Evolutionary conservation across 2,329 filamentous ascomycete genomes (phyloP), one percentile per base, ranked within the genome.

Genomic region (Fulvia fulva): DNA sequence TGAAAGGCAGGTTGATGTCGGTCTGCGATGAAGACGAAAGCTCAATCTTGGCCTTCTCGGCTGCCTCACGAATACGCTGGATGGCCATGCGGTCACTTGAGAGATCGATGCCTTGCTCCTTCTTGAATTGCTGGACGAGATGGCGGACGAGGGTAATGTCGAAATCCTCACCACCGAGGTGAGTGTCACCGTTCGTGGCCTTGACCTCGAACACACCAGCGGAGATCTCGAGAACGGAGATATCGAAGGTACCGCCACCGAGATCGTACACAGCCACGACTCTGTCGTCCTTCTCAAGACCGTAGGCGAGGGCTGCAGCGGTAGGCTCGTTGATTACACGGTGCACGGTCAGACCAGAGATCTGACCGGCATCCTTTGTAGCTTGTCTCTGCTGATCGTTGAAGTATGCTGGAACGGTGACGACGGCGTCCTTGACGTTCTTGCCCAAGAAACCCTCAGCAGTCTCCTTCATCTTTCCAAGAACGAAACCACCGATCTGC

Each of bases 381-480:
- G 91, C 91, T 80, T 97, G 93, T 80, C 92, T 90, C 81, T 97
- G 92, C 61, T 90, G 92, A 79, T 97, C 92, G 80, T 97, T 97
- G 86, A 97, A 97, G 84, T 97, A 97, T 71, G 92, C 92, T 64
- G 92, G 92, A 37, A 97, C 92, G 62, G 93, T 97, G 69, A 97
- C 93, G 62, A 97, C 93, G 70, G 91, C 93, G 75, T 97, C 96
- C 85, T 96, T 94, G 72, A 96, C 80, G 61, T 86, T 85, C 83
- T 91, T 96, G 79, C 89, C 86, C 66, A 96, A 85, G 81, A 95
- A 96, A 63, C 89, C 83, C 82, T 97, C 92, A 66, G 93, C 93
- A 53, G 93, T 97, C 84, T 97, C 93, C 87, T 96, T 97, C 93
- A 97, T 97, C 86, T 97, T 97, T 78, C 91, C 88, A 71, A 97